Base-by-base conservation (phyloP, 441 rosid genomes). In the Aleurites moluccanus region DNA sequence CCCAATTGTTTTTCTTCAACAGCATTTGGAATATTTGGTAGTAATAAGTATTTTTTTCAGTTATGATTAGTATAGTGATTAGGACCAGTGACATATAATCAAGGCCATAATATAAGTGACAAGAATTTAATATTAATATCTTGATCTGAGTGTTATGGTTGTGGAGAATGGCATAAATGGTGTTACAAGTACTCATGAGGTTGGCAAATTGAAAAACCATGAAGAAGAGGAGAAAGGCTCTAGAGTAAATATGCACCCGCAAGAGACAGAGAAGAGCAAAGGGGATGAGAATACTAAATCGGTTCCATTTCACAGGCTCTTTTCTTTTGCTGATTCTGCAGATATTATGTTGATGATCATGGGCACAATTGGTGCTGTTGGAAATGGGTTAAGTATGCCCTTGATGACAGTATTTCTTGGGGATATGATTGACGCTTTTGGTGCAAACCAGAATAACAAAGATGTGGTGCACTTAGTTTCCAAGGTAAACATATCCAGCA, bases 361-460 rank as follows among this genome's bases (percentile, higher is more conserved):
- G 0, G 97, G 93, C 11, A 72, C 93, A 21, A 63, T 89, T 45
- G 88, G 91, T 10, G 87, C 97, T 60, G 18, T 81, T 21, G 97
- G 86, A 13, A 92, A 86, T 75, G 98, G 94, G 40, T 6, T 85
- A 3, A 55, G 78, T 63, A 33, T 83, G 69, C 93, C 98, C 52
- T 67, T 92, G 16, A 84, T 86, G 97, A 73, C 91, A 1, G 15
- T 89, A 40, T 66, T 94, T 8, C 86, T 92, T 18, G 97, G 97
- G 25, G 80, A 88, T 13, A 79, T 92, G 28, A 52, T 79, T 0
- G 70, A 94, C 75, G 78, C 93, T n/a, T 89, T 89, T 59, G 90
- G 98, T 52, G 16, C 81, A 42, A 88, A 83, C 52, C 88, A 82
- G 60, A 77, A 70, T 70, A 79, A 47, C 78, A 73, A 77, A 10